phyloP scores from a whole-genome alignment of 2,329 filamentous ascomycete species.

The Colletotrichum sp. region DNA sequence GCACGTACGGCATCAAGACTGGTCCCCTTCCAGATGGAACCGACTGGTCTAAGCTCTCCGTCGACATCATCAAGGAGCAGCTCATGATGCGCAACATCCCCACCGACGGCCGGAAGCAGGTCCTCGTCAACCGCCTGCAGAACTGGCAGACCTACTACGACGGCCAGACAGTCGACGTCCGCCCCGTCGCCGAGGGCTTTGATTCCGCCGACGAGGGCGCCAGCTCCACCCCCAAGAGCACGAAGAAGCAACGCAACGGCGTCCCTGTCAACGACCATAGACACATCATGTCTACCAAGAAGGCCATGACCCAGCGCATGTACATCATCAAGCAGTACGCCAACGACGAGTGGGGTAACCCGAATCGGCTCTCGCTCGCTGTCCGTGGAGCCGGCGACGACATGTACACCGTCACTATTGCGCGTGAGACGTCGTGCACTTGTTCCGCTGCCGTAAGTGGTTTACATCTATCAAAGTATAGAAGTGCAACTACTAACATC shows the following conservation, averaged over 20 bases:
- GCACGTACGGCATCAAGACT: constrained; percentile 9
- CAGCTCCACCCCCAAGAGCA: neutral
- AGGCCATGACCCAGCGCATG: constrained; percentile 2
- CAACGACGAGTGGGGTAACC: neutral
- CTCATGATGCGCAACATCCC: constrained; percentile 3
- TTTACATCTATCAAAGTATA: neutral
- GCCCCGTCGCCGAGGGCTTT: neutral
- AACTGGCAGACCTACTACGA: neutral
- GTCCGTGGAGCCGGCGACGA: neutral
- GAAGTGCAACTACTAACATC: neutral
- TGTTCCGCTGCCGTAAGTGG: constrained; percentile 4
- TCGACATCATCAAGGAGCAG: constrained; percentile 17
- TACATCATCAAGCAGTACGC: neutral
- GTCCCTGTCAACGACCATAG: neutral
- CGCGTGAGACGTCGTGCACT: neutral
- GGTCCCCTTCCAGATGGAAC: constrained; percentile 12
- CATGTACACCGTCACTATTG: neutral
- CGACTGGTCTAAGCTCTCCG: constrained; percentile 3
- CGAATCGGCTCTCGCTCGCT: neutral
- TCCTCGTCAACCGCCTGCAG: constrained; percentile 2
- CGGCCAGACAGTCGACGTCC: neutral
- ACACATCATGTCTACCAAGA: neutral
- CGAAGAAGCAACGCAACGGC: neutral
- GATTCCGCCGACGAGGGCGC: neutral
- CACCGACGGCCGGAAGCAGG: neutral